Percentiles rank a stretch among this genome's conserved stretches.
phyloP scores from a whole-genome alignment of 2,329 filamentous ascomycete genomes.

The Penicillium sp. region DNA sequence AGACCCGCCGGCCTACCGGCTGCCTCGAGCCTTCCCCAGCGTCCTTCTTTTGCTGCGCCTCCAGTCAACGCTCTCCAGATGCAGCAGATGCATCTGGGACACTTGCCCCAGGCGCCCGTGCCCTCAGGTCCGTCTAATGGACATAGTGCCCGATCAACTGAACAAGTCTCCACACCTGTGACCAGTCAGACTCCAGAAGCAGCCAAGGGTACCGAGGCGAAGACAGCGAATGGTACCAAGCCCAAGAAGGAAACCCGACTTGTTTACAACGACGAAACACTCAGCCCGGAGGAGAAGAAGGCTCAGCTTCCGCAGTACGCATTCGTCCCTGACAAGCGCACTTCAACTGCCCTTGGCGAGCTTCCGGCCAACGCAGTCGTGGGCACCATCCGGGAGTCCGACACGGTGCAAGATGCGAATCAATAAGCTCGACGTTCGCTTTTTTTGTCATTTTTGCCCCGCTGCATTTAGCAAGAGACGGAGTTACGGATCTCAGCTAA shows the following conservation, averaged over 20 bases:
- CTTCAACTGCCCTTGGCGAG: conserved; percentile 37
- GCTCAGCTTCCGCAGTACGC: conserved; percentile 72
- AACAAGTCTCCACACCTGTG: conserved; percentile 42
- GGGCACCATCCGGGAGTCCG: conserved; percentile 33
- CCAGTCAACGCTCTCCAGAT: conserved; percentile 53
- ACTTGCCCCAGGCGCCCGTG: conserved; percentile 34
- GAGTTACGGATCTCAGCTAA: conserved; percentile 36
- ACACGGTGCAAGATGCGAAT: conserved; percentile 34
- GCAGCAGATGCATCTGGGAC: conserved; percentile 56
- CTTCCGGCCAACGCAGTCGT: conserved; percentile 34
- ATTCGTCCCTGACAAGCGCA: conserved; percentile 51
- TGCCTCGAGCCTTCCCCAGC: conserved; percentile 57
- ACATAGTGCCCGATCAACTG: conserved; percentile 22
- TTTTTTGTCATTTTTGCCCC: conserved; percentile 3
- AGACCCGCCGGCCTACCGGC: conserved; percentile 54
- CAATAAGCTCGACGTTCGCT: conserved; percentile 20
- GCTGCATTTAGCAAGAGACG: conserved; percentile 10
- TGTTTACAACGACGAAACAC: conserved; percentile 74
- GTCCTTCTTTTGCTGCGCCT: conserved; percentile 56
- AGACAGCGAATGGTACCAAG: conserved; percentile 53
- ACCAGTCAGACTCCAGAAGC: conserved; percentile 52
- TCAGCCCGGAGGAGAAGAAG: conserved; percentile 88
- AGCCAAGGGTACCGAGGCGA: conserved; percentile 39
- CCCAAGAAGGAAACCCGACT: conserved; percentile 68
- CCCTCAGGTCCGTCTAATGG: conserved; percentile 31